Percentiles rank a stretch among this genome's conserved stretches.
Conservation (phyloP, 768 basidiomycete species). For the Artomyces pyxidatus region DNA sequence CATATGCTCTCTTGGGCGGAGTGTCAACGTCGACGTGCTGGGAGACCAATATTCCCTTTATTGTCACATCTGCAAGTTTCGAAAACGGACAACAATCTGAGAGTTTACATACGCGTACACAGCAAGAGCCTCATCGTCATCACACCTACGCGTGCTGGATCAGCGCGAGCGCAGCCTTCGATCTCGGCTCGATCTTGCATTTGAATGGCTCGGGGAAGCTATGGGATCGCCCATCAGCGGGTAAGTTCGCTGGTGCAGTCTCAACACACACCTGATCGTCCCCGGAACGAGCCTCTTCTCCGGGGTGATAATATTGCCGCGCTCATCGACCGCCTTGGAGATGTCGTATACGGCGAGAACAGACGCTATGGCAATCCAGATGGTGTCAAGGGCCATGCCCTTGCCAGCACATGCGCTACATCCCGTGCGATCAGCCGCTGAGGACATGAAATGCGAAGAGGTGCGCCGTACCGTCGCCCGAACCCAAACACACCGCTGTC, state of each 20-base stretch:
- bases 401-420: conserved; percentile 11
- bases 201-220: conserved; percentile 12
- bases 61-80: too few species aligned
- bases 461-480: conserved; percentile 13
- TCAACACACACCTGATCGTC: conserved; percentile 2
- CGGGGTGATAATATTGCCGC: conserved; percentile 8
- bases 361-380: conserved; percentile 15
- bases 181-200: conserved; percentile 10
- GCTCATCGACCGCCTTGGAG: conserved; percentile 6
- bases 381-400: conserved; percentile 13
- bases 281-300: conserved; percentile 9
- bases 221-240: background rate
- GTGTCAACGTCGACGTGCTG: too few species aligned
- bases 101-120: too few species aligned
- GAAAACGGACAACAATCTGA: too few species aligned
- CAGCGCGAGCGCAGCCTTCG: conserved; percentile 6
- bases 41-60: too few species aligned
- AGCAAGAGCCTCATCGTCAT: too few species aligned
- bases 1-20: too few species aligned
- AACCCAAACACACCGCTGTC: conserved; percentile 14
- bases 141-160: conserved; percentile 8
- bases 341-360: conserved; percentile 12
- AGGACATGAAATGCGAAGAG: background rate
- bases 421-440: background rate
- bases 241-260: background rate